Evolutionary conservation across 2,329 filamentous ascomycete genomes (phyloP).

Genomic region (Aaosphaeria pasadenensis): DNA sequence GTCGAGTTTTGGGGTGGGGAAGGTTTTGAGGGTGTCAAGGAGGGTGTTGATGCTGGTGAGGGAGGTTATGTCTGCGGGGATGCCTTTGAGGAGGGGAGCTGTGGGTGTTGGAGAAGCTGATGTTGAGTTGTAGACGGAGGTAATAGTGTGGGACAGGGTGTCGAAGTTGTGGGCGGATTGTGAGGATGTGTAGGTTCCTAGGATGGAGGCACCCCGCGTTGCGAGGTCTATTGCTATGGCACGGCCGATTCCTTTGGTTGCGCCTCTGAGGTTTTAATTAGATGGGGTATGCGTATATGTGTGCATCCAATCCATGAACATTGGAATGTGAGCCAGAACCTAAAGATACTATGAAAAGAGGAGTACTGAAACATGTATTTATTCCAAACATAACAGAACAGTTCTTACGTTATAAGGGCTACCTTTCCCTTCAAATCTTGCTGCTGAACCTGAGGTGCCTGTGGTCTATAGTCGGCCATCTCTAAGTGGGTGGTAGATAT

Average conservation of each 20-base stretch:
- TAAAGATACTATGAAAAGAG: background rate
- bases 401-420: conserved; percentile 27
- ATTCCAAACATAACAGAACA: background rate
- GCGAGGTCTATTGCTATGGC: conserved; percentile 27
- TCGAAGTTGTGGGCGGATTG: conserved; percentile 22
- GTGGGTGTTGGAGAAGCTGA: background rate
- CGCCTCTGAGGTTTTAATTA: conserved; percentile 12
- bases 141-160: conserved; percentile 16
- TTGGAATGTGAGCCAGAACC: background rate
- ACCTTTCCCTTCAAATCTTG: conserved; percentile 28
- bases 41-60: conserved; percentile 11
- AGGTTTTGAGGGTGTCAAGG: conserved; percentile 4
- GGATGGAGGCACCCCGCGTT: conserved; percentile 24
- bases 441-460: conserved; percentile 17
- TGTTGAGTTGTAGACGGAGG: conserved; percentile 9
- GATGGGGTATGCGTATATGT: background rate
- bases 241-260: conserved; percentile 27
- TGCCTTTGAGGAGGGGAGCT: conserved; percentile 10
- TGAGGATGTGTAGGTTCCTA: conserved; percentile 27
- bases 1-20: conserved; percentile 17
- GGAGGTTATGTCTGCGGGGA: conserved; percentile 19
- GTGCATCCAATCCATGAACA: background rate
- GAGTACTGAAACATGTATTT: background rate
- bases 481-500: no score
- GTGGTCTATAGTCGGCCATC: conserved; percentile 20